Conservation (phyloP, 2,329 filamentous ascomycete species). For the Cadophora sp. region DNA sequence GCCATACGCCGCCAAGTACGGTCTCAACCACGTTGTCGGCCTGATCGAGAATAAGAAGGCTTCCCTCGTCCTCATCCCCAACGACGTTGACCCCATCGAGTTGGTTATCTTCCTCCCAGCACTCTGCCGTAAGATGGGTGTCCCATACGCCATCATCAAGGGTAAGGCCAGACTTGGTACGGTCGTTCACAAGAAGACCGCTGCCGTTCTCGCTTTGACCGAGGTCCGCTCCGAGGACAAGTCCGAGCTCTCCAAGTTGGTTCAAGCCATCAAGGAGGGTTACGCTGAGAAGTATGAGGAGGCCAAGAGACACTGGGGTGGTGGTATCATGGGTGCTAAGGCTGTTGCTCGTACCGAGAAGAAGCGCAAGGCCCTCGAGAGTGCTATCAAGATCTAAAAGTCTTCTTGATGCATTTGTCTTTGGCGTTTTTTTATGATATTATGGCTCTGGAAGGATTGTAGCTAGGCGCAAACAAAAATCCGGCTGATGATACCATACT, state of each 20-base stretch:
- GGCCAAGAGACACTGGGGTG: constrained; percentile 92
- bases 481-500: constrained; percentile 45
- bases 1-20: constrained; percentile 99
- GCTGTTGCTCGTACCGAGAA: constrained; percentile 73
- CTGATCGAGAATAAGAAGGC: constrained; percentile 99
- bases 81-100: constrained; percentile 99
- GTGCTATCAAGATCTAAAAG: constrained; percentile 94
- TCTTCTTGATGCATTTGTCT: constrained; percentile 35
- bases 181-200: constrained; percentile 99
- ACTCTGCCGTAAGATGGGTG: constrained; percentile 99
- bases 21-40: constrained; percentile 98
- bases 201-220: constrained; percentile 92
- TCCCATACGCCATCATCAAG: constrained; percentile 99
- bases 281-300: constrained; percentile 97
- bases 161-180: constrained; percentile 99
- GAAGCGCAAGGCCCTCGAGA: constrained; percentile 86
- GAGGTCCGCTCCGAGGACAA: constrained; percentile 99
- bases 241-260: constrained; percentile 95
- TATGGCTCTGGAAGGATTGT: constrained; percentile 42
- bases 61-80: constrained; percentile 94
- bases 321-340: constrained; percentile 99
- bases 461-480: constrained; percentile 44
- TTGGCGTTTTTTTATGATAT: constrained; percentile 46
- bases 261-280: constrained; percentile 96
- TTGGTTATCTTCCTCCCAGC: constrained; percentile 98